A percentile compares a stretch with the other conserved stretches of the same genome.
Evolutionary conservation across 495 filamentous ascomycete species (phyloP).

Genomic region (Annulohypoxylon stygium): DNA sequence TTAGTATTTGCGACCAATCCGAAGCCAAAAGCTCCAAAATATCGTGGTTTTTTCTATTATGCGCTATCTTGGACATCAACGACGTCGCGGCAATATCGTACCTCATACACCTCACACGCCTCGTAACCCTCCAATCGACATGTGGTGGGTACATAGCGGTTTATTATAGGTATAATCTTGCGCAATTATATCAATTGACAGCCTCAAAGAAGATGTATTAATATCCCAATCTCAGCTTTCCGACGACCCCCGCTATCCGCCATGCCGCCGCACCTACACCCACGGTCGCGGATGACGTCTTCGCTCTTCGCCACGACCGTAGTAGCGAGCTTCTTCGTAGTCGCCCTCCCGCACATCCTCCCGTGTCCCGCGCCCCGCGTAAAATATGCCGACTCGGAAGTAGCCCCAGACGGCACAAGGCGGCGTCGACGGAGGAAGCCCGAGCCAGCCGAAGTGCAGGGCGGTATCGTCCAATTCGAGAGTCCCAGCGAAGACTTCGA

Average conservation of each 20-base stretch:
- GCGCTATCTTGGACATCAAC: conserved; percentile 13
- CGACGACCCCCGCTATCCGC: conserved; percentile 32
- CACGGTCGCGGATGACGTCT: conserved; percentile 88
- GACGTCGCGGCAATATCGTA: not conserved
- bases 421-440: conserved; percentile 55
- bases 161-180: conserved; percentile 29
- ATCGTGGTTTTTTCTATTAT: conserved; percentile 1
- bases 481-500: conserved; percentile 33
- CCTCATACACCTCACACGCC: conserved; percentile 7
- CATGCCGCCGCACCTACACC: conserved; percentile 94
- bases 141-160: conserved; percentile 22
- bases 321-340: conserved; percentile 88
- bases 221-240: conserved; percentile 26
- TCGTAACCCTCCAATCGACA: conserved; percentile 33
- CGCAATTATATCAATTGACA: not conserved
- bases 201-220: conserved; percentile 12
- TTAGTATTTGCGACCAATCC: conserved; percentile 14
- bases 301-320: conserved; percentile 97
- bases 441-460: conserved; percentile 50
- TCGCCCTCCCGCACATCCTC: conserved; percentile 90
- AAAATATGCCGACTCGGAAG: conserved; percentile 77
- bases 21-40: conserved; percentile 11
- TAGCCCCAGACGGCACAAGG: conserved; percentile 63
- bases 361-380: conserved; percentile 89
- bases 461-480: conserved; percentile 56